Evolutionary conservation across 78 protist species (phyloP), one percentile per base, ranked within the genome.

Genomic region (Dictyostelium brefeldianum): DNA sequence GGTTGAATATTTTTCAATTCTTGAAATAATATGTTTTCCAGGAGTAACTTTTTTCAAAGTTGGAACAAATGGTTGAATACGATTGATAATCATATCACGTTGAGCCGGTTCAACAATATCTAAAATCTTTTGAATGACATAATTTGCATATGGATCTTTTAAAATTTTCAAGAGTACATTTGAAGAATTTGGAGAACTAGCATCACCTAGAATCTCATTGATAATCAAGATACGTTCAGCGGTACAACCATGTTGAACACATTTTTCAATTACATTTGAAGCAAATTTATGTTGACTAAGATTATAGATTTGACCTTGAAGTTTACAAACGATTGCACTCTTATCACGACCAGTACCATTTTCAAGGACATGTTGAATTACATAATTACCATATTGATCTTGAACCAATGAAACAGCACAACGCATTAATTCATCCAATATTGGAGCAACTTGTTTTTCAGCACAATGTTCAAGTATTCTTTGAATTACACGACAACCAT

Each of bases 401-500:
- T 89, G 96, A 25, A 93, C 96, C 31, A 96, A 87, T 4, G 89
- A 77, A 48, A 83, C 93, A 15, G 92, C 92, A 59, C 82, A 95
- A n/a, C 94, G 46, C 94, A 93, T 95, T n/a, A 96, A 83, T 80
- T 95, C 97, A 14, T 96, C 97, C 81, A 96, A 83, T 12, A 94
- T 95, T 78, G 84, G 92, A 5, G 87, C 81, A 3, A 50, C 75
- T 83, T 96, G 98, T 4, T 81, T 53, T 27, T 78, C 94, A 20
- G 22, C 29, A 78, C 99, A 92, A 90, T 98, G 97, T 83, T 98
- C 99, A 43, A 99, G 81, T 29, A 99, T 95, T 77, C 99, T 96
- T 90, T 99, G 99, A 59, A 99, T 97, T 41, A 99, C 99, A n/a
- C 99, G 96, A 94, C 99, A 99, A 56, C 99, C 99, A 84, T 99